Percentiles rank a stretch among this genome's conserved stretches.
These are phyloP conservation scores for Linum usitatissimum DNA, from an alignment of 345 rosid genomes.

Conservation along the genomic window DNA sequence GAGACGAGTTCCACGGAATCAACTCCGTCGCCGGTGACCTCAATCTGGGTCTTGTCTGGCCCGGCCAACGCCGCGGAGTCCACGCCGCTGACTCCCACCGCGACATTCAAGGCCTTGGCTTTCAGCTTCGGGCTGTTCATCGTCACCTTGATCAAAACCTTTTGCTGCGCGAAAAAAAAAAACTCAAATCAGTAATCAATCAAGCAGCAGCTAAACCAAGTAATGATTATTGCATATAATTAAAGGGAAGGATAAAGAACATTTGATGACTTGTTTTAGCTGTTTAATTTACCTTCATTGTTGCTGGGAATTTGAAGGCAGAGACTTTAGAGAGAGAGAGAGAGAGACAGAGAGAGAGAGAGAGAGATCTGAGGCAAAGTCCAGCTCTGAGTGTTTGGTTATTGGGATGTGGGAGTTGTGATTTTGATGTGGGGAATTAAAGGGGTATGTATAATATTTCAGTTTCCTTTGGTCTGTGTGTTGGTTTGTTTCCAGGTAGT, in stretches of 20 bases:
- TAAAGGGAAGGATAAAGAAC: no score
- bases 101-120: neutral
- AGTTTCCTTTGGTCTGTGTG: neutral
- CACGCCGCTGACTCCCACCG: constrained; percentile 20
- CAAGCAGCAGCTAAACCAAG: neutral
- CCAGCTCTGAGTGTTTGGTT: no score
- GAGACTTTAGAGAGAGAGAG: no score
- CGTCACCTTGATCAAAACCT: neutral
- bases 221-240: no score
- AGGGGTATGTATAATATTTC: no score
- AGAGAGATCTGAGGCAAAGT: no score
- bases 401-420: no score
- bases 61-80: constrained; percentile 34
- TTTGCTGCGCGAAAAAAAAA: neutral
- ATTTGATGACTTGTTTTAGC: no score
- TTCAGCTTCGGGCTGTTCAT: neutral
- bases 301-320: no score
- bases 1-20: constrained; percentile 24
- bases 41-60: constrained; percentile 35
- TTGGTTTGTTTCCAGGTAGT: neutral
- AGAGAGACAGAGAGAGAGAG: no score
- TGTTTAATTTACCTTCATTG: no score
- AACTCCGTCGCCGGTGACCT: constrained; percentile 36
- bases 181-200: neutral
- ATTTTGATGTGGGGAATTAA: no score